Percentiles rank a stretch among this genome's conserved stretches.
Evolutionary conservation across 352 stramenopile genomes (phyloP).

Genomic region (Blastocystis sp.): DNA sequence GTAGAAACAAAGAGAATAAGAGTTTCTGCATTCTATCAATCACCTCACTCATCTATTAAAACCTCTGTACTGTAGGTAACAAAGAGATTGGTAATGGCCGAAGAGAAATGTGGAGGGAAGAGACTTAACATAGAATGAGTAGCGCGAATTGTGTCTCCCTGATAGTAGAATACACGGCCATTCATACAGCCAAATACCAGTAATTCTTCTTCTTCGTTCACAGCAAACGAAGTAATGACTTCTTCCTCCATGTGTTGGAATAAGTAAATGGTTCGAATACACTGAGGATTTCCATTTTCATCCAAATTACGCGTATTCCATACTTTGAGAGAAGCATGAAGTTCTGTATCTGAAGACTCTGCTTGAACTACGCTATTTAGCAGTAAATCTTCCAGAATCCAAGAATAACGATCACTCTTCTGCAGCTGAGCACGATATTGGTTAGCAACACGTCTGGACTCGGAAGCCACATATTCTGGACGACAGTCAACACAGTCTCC

Average conservation of each 20-base stretch:
- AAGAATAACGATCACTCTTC: constrained; percentile 42
- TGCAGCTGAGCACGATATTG: constrained; percentile 15
- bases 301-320: constrained; percentile 9
- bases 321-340: background rate
- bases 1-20: constrained; percentile 9
- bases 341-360: background rate
- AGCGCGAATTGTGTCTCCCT: constrained; percentile 3
- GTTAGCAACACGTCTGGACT: constrained; percentile 25
- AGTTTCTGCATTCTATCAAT: background rate
- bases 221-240: constrained; percentile 6
- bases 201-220: constrained; percentile 31
- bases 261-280: constrained; percentile 18
- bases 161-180: constrained; percentile 35
- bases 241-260: constrained; percentile 49
- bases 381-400: constrained; percentile 39
- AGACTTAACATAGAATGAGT: constrained; percentile 28
- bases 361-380: background rate
- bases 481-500: constrained; percentile 3
- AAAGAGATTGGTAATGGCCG: constrained; percentile 12
- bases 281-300: constrained; percentile 1
- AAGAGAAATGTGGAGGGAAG: background rate
- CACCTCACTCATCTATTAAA: too few species aligned
- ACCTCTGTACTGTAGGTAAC: background rate
- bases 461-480: constrained; percentile 11
- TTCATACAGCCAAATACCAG: constrained; percentile 18